These are phyloP conservation scores for Solanum appendiculatum DNA, from an alignment of 257 asterid species.

Conservation along the genomic window DNA sequence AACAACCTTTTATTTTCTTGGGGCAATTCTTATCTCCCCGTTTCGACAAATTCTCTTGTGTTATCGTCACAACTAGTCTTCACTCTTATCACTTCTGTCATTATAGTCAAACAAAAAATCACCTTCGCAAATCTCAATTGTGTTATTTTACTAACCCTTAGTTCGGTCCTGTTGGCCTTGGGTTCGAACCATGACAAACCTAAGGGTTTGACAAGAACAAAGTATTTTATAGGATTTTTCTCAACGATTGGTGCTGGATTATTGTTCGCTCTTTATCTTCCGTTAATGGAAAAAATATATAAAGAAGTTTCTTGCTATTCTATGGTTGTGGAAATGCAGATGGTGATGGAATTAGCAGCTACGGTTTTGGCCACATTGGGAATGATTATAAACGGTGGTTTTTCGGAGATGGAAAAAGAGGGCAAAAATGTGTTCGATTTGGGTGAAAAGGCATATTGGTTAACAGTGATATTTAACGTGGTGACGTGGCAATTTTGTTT, in stretches of 20 bases:
- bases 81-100: slow-evolving; percentile 33
- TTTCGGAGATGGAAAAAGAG: slow-evolving; percentile 28
- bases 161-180: slow-evolving; percentile 40
- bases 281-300: slow-evolving; percentile 58
- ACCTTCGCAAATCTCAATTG: slow-evolving; percentile 36
- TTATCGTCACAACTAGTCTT: slow-evolving; percentile 53
- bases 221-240: slow-evolving; percentile 40
- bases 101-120: slow-evolving; percentile 48
- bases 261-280: slow-evolving; percentile 47
- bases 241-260: slow-evolving; percentile 50
- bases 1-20: slow-evolving; percentile 41
- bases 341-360: slow-evolving; percentile 48
- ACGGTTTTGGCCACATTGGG: slow-evolving; percentile 47
- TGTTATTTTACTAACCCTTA: slow-evolving; percentile 47
- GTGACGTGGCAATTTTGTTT: slow-evolving; percentile 61
- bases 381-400: slow-evolving; percentile 32
- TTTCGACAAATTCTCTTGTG: slow-evolving; percentile 48
- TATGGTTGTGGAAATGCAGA: slow-evolving; percentile 77
- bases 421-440: slow-evolving; percentile 24
- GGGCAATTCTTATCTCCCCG: slow-evolving; percentile 62
- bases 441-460: slow-evolving; percentile 43
- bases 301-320: slow-evolving; percentile 39
- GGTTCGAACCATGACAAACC: slow-evolving; percentile 35
- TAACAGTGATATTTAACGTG: slow-evolving; percentile 18
- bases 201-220: slow-evolving; percentile 8